phyloP scores from a whole-genome alignment of 2,329 filamentous ascomycete genomes.

The Colletotrichum liaoningense region DNA sequence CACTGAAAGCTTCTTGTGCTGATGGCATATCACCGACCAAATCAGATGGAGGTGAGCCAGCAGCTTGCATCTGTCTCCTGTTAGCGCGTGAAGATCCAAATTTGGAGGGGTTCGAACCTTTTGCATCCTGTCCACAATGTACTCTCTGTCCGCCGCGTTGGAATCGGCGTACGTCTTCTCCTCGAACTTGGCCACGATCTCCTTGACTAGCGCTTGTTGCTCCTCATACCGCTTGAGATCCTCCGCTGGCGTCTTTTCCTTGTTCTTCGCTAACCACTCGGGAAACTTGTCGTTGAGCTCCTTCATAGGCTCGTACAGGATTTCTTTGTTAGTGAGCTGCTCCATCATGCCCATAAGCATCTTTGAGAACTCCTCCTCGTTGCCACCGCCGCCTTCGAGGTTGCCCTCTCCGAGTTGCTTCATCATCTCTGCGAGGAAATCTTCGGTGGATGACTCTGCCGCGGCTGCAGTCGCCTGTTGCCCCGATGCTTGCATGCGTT shows the following conservation, averaged over 20 bases:
- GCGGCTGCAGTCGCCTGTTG: conserved; percentile 86
- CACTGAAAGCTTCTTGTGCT: conserved; percentile 77
- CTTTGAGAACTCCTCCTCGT: conserved; percentile 90
- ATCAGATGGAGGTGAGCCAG: conserved; percentile 89
- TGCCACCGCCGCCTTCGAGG: conserved; percentile 61
- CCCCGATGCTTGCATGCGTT: conserved; percentile 91
- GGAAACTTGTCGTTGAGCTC: conserved; percentile 95
- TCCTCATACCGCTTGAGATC: conserved; percentile 85
- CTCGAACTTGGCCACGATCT: conserved; percentile 93
- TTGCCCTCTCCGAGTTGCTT: conserved; percentile 83
- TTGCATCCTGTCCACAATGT: conserved; percentile 97
- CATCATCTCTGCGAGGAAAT: conserved; percentile 91
- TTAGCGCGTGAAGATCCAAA: conserved; percentile 35
- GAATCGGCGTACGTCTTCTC: conserved; percentile 83
- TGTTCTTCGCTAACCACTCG: conserved; percentile 85
- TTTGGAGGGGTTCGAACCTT: conserved; percentile 68
- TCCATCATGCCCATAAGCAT: conserved; percentile 99
- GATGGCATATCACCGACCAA: conserved; percentile 90
- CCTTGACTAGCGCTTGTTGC: conserved; percentile 81
- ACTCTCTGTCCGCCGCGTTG: conserved; percentile 84
- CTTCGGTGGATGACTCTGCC: conserved; percentile 74
- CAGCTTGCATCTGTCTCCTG: conserved; percentile 87
- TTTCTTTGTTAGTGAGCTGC: conserved; percentile 97
- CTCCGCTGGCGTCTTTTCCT: conserved; percentile 70
- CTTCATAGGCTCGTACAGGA: conserved; percentile 98